Evolutionary conservation across 352 stramenopile genomes (phyloP), one percentile per base, ranked within the genome.

Genomic region (Phytophthora idaei): DNA sequence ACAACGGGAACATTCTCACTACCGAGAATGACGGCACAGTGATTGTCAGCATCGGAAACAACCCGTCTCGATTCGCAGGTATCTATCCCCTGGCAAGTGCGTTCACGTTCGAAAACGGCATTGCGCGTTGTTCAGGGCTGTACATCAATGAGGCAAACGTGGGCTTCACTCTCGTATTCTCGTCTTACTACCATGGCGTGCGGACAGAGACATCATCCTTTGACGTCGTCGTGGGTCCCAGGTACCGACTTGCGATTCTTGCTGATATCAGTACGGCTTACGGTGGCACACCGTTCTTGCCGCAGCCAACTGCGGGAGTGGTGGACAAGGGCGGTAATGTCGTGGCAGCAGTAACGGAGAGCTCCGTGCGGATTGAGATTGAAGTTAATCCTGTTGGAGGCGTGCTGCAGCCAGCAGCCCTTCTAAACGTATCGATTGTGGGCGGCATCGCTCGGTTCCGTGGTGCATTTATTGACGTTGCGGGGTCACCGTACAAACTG

Each of bases 291-390:
- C 65, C 81, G 0, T 95, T 97, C 59, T 69, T 81, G 21, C 89
- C 89, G 1, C 89, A 96, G 55, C 89, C 90, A 7, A 69, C 73
- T n/a, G 81, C 82, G 2, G 83, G 71, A 21, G 80, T 97, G 15
- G 87, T 97, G 5, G 89, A 97, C 57, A 80, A 76, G 52, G 88
- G 88, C 25, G 88, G 85, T 2, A 94, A 96, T 59, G 49, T 83
- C 14, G 85, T 94, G 31, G 58, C 63, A 2, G 51, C 59, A 10
- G 57, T 79, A 27, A 89, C 64, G 25, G 60, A 79, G 21, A 85
- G 85, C 12, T 86, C 72, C 0, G 75, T 91, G 25, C 81, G 80
- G 0, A 66, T 96, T 27, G 74, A 81, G 52, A 93, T 96, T 42
- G 55, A 87, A 55, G 79, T 79, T 39, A 96, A 94, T 55, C 83